A percentile compares a stretch with the other conserved stretches of the same genome.
Evolutionary conservation across 2,329 filamentous ascomycete genomes (phyloP).

Genomic region (Claviceps lovelessii): DNA sequence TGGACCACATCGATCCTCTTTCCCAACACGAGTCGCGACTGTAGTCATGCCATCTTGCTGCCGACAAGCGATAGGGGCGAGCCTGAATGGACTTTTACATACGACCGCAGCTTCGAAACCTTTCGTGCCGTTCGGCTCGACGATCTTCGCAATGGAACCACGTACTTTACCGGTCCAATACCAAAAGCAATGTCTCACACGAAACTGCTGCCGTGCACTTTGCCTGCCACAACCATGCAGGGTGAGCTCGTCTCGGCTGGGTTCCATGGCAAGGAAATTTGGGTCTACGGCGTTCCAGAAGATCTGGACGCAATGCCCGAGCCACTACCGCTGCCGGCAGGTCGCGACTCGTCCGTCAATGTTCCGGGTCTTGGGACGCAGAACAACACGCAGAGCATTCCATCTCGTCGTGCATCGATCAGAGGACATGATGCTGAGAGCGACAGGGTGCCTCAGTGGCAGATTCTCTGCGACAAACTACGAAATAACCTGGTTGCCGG

Average conservation of each 20-base stretch:
- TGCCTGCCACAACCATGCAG: constrained; percentile 53
- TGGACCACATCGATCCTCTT: constrained; percentile 82
- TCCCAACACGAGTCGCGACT: constrained; percentile 64
- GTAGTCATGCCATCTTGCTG: constrained; percentile 61
- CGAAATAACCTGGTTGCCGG: constrained; percentile 60
- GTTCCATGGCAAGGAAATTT: constrained; percentile 58
- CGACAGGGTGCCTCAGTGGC: constrained; percentile 48
- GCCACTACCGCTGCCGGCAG: constrained; percentile 11
- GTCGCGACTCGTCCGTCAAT: constrained; percentile 11
- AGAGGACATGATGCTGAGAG: constrained; percentile 16
- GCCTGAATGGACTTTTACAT: constrained; percentile 63
- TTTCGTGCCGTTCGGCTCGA: constrained; percentile 66
- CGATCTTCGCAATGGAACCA: constrained; percentile 60
- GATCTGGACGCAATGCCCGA: constrained; percentile 50
- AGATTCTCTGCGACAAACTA: constrained; percentile 50
- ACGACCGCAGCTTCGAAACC: constrained; percentile 61
- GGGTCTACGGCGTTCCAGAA: constrained; percentile 66
- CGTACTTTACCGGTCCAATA: constrained; percentile 62
- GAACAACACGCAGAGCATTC: constrained; percentile 15
- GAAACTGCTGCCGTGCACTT: constrained; percentile 52
- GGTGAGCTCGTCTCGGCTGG: constrained; percentile 62
- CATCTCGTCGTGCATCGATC: constrained; percentile 19
- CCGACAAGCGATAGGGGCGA: constrained; percentile 47
- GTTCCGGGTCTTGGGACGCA: constrained; percentile 14
- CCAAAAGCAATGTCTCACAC: constrained; percentile 35